Evolutionary conservation across 2,329 filamentous ascomycete genomes (phyloP).

Genomic region (Blastomyces silverae): DNA sequence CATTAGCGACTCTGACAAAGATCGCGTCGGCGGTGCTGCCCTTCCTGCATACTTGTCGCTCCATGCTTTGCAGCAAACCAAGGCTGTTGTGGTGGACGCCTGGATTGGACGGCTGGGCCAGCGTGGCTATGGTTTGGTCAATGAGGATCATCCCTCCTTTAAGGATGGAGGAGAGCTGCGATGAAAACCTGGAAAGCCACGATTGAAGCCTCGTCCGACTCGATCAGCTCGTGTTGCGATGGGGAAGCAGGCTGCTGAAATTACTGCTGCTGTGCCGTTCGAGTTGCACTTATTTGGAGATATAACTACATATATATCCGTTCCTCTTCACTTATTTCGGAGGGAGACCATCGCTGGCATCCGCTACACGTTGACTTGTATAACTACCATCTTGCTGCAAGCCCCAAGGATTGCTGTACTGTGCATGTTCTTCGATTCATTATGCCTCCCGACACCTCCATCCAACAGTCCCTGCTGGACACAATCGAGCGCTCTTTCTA

Average conservation of each 20-base stretch:
- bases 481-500: slow-evolving; percentile 9
- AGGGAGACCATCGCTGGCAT: neutral
- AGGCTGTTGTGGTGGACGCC: neutral
- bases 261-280: neutral
- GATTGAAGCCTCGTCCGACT: neutral
- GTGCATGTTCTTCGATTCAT: neutral
- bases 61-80: neutral
- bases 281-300: neutral
- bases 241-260: neutral
- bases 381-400: neutral
- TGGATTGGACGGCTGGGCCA: neutral
- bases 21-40: neutral
- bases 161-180: neutral
- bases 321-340: neutral
- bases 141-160: neutral
- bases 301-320: slow-evolving; percentile 4
- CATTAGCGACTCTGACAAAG: neutral
- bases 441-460: slow-evolving; percentile 8
- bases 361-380: too few species aligned
- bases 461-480: slow-evolving; percentile 5
- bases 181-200: neutral
- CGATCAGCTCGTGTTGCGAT: neutral
- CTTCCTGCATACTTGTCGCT: neutral
- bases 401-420: neutral
- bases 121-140: slow-evolving; percentile 1